Base-by-base conservation (phyloP, 805 yeast genomes). In the Tetrapisispora fleetii region DNA sequence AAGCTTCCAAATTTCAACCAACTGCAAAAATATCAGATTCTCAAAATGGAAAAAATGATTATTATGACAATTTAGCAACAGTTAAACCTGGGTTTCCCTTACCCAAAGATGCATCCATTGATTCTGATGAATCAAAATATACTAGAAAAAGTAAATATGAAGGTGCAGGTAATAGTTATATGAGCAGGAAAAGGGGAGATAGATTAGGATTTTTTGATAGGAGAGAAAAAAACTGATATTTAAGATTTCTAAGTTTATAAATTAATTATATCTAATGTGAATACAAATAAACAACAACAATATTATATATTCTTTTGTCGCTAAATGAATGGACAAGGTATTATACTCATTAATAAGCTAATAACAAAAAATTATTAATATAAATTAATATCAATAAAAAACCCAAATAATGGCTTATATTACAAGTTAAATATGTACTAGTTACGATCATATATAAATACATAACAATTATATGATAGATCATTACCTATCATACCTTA, bases 151-250 rank as follows among this genome's bases (percentile, higher is more conserved):
- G 83, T 47, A 79, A 76, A 56, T 85, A 74, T 58, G 85, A 81
- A 55, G 91, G 89, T 5, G 72, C 83, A 0, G 86, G 87, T 0
- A 68, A 69, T 48, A 76, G 85, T 43, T 81, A 80, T 48, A 62
- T 68, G 37, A 69, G 79, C n/a, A 71, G 85, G 57, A 75, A 69
- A 48, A 66, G 73, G 16, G 86, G 85, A 52, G 89, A 81, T 57
- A 65, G 56, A 43, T 51, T 65, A 37, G 67, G 67, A 1, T 60
- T 63, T 46, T 48, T 57, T 33, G 62, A 60, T 44, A 58, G 67
- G 49, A 51, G 52, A 38, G 45, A 43, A 7, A 48, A 50, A 5
- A 52, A 51, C 28, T 45, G 28, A 32, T 14, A n/a, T 32, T 11
- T 14, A 32, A 3, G 36, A 10, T 13, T 17, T 41, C 19, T 9